Evolutionary conservation across 345 rosid genomes (phyloP).

Genomic region (Mangifera indica): DNA sequence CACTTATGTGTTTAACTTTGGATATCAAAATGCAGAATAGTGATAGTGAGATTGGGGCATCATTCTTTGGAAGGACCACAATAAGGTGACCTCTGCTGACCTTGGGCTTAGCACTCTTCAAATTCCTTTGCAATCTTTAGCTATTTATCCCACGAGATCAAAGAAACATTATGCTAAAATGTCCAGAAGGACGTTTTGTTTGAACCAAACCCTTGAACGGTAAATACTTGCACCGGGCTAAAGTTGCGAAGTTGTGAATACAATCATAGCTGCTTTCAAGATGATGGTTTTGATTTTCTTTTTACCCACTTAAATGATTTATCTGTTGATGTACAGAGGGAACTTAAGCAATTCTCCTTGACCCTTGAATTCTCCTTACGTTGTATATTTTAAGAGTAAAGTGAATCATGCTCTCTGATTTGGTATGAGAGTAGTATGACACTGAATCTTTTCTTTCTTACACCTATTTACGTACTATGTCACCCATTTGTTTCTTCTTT

Average conservation of each 20-base stretch:
- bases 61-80: constrained; percentile 76
- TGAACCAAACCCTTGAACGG: not conserved
- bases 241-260: constrained; percentile 4
- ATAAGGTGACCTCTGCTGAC: constrained; percentile 47
- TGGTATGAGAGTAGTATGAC: too few relatives aligned
- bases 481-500: not conserved
- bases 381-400: constrained; percentile 25
- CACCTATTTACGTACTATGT: not conserved
- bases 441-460: not conserved
- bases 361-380: too few relatives aligned
- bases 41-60: constrained; percentile 74
- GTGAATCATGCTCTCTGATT: not conserved
- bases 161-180: not conserved
- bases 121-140: not conserved
- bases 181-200: constrained; percentile 1
- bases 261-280: constrained; percentile 7
- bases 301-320: not conserved
- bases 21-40: constrained; percentile 54
- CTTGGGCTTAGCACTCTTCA: not conserved
- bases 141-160: not conserved
- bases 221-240: not conserved
- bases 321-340: constrained; percentile 30
- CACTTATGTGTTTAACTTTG: not conserved
- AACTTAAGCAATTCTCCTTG: constrained; percentile 5
- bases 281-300: not conserved